Base-by-base conservation (phyloP, 1,139 yeast species). In the Hyphopichia burtonii region DNA sequence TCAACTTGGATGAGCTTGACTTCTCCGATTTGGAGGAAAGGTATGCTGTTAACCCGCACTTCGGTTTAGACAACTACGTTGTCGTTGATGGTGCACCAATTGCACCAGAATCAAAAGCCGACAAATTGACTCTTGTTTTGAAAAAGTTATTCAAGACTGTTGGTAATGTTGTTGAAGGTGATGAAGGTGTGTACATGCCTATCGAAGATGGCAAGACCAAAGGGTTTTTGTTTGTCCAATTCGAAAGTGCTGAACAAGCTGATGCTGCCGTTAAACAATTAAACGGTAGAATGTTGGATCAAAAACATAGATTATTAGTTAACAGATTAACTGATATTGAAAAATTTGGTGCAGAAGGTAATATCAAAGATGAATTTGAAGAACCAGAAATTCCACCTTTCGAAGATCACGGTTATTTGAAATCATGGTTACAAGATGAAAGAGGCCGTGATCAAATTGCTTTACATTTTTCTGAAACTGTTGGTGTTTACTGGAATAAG, bases 21-120 rank as follows among this genome's bases (percentile, higher is more conserved):
- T 89, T 87, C 70, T 72, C 90, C 46, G 99, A 91, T 63, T 76
- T 91, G 58, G 97, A 91, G 64, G 83, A 78, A 48, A 74, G 87
- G 66, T 90, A 77, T 63, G 69, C 80, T 31, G 83, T 87, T 43
- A 74, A 78, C 44, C 66, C 71, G 36, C 82, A 80, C 48, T 69
- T 77, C 50, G 82, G 84, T 33, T 75, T 88, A 44, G 96, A 89
- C 58, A 80, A 80, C 57, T 91, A 82, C 60, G 82, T 93, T 45
- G 88, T 93, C 23, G 86, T 90, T 41, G 98, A 90, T 63, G 99
- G 99, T 38, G 93, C 96, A 6, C 99, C 99, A 51, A 74, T 89
- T 50, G 96, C 96, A 19, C 96, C 97, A 43, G 96, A 86, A 59
- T 66, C 89, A 43, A 94, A 94, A 68, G 88, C 83, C 36, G 87